A percentile compares a stretch with the other conserved stretches of the same genome.
Evolutionary conservation across 768 basidiomycete species (phyloP).

Genomic region (Boletus subparvulus): DNA sequence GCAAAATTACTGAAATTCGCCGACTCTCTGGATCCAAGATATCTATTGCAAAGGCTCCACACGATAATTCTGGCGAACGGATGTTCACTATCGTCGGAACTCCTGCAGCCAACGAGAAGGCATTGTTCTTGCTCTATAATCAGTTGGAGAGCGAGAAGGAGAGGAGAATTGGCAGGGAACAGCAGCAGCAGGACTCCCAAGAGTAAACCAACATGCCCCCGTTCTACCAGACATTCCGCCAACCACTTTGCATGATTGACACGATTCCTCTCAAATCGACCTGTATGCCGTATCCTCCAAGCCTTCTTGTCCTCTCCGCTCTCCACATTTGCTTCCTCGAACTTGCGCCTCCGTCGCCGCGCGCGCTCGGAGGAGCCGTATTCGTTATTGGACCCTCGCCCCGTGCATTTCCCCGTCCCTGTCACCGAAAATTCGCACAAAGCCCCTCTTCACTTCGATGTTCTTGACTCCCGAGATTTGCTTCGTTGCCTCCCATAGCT

Average conservation of each 20-base stretch:
- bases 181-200: slow-evolving; percentile 76
- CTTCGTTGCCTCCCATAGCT: slow-evolving; percentile 22
- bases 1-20: slow-evolving; percentile 99
- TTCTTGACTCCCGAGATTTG: slow-evolving; percentile 28
- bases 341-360: slow-evolving; percentile 10
- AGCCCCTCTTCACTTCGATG: slow-evolving; percentile 19
- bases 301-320: slow-evolving; percentile 30
- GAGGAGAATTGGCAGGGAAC: slow-evolving; percentile 82
- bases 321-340: slow-evolving; percentile 10
- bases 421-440: slow-evolving; percentile 26
- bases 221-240: background rate
- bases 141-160: slow-evolving; percentile 97
- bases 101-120: slow-evolving; percentile 96
- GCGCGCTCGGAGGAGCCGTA: slow-evolving; percentile 17
- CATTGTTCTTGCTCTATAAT: slow-evolving; percentile 94
- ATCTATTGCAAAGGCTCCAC: slow-evolving; percentile 98
- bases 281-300: slow-evolving; percentile 27
- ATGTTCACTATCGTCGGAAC: slow-evolving; percentile 99
- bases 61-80: slow-evolving; percentile 97
- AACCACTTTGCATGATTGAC: slow-evolving; percentile 13
- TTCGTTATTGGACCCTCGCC: slow-evolving; percentile 24
- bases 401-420: slow-evolving; percentile 22
- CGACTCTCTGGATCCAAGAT: slow-evolving; percentile 97
- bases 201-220: slow-evolving; percentile 20
- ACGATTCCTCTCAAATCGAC: slow-evolving; percentile 15